phyloP scores from a whole-genome alignment of 129 eudicot species.

The Artemisia tridentata region DNA sequence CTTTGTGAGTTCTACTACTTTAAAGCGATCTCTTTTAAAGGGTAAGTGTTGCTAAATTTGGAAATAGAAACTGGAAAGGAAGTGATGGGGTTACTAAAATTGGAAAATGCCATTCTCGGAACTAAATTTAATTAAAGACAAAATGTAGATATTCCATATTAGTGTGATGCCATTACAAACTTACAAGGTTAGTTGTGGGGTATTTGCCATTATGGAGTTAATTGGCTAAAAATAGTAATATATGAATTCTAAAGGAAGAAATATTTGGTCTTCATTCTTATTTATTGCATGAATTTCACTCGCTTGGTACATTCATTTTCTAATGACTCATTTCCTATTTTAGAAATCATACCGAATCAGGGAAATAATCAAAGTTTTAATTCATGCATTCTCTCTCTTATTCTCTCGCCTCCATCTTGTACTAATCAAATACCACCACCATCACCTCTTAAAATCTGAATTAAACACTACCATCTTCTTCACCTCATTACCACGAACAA shows the following conservation, averaged over 20 bases:
- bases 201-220: slow-evolving; percentile 22
- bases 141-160: slow-evolving; percentile 24
- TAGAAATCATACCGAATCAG: slow-evolving; percentile 25
- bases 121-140: slow-evolving; percentile 1
- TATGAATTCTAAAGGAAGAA: slow-evolving; percentile 34
- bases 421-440: too few species aligned
- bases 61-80: slow-evolving; percentile 38
- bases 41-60: slow-evolving; percentile 43
- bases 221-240: slow-evolving; percentile 25
- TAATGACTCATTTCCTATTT: slow-evolving; percentile 15
- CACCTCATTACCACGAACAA: too few species aligned
- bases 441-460: too few species aligned
- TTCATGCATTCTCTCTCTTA: too few species aligned
- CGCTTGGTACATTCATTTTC: slow-evolving; percentile 7
- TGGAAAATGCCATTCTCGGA: slow-evolving; percentile 24
- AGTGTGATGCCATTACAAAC: slow-evolving; percentile 22
- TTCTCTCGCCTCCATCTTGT: too few species aligned
- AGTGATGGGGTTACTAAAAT: slow-evolving; percentile 34
- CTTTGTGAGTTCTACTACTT: slow-evolving; percentile 26
- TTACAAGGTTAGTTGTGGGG: slow-evolving; percentile 29
- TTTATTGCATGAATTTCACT: slow-evolving; percentile 23
- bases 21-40: slow-evolving; percentile 31
- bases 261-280: slow-evolving; percentile 28
- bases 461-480: too few species aligned
- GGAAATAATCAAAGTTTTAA: too few species aligned